These are phyloP conservation scores for Zostera marina DNA, from an alignment of 116 monocot genomes.

Conservation along the genomic window DNA sequence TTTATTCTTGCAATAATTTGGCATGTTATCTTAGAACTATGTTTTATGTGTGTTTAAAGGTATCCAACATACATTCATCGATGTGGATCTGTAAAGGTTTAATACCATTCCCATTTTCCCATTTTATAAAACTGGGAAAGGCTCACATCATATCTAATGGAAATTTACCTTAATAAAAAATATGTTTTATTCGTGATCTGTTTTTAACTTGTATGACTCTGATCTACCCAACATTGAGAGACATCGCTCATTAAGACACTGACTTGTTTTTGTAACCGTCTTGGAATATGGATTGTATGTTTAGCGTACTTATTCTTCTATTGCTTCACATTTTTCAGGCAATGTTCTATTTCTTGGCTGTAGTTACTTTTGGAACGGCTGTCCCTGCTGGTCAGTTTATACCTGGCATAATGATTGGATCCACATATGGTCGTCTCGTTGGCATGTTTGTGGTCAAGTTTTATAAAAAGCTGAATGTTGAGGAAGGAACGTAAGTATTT, in stretches of 20 bases:
- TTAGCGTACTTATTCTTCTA: background rate
- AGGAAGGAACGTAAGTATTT: constrained; percentile 93
- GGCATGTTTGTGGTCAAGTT: constrained; percentile 93
- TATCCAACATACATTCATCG: too few species aligned
- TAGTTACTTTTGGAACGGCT: constrained; percentile 94
- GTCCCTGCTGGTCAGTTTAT: constrained; percentile 99
- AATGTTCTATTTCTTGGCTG: constrained; percentile 86
- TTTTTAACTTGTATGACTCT: background rate
- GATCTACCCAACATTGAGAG: background rate
- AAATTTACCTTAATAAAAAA: too few species aligned
- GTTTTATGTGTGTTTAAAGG: too few species aligned
- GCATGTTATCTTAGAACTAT: too few species aligned
- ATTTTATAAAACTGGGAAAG: too few species aligned
- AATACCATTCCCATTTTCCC: too few species aligned
- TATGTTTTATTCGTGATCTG: background rate
- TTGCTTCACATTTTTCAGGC: constrained; percentile 37
- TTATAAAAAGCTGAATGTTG: constrained; percentile 83
- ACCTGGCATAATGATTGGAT: constrained; percentile 99
- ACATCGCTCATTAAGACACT: background rate
- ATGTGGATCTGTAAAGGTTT: too few species aligned
- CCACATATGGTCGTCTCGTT: constrained; percentile 95
- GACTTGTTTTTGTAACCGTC: background rate
- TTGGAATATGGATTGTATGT: background rate
- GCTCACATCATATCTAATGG: too few species aligned
- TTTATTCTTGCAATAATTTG: too few species aligned